Evolutionary conservation across 345 rosid species (phyloP).

Genomic region (Gossypium mustelinum): DNA sequence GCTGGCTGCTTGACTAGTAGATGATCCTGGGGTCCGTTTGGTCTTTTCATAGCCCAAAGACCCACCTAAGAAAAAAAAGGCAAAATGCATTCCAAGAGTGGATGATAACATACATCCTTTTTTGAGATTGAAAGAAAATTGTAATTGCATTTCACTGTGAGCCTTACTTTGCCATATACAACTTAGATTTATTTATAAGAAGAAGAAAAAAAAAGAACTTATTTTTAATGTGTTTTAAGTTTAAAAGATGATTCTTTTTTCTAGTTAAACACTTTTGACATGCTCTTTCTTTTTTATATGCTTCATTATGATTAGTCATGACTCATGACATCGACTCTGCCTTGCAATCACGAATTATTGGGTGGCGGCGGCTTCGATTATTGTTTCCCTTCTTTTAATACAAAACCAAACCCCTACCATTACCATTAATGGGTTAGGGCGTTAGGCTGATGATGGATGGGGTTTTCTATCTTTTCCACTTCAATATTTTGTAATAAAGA

Average conservation of each 20-base stretch:
- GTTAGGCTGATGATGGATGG: neutral
- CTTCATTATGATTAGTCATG: neutral
- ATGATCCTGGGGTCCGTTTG: no score
- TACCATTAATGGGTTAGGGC: neutral
- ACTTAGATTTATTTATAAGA: no score
- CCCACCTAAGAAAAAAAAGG: no score
- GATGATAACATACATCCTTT: neutral
- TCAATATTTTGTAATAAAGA: neutral
- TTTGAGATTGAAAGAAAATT: neutral
- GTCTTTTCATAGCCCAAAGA: no score
- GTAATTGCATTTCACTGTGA: neutral
- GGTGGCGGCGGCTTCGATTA: neutral
- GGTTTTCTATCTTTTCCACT: neutral
- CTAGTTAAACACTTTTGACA: neutral
- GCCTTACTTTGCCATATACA: neutral
- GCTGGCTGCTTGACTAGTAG: no score
- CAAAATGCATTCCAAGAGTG: neutral
- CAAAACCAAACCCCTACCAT: neutral
- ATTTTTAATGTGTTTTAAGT: neutral
- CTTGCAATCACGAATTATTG: neutral
- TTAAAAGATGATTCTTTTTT: neutral
- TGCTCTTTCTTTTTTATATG: neutral
- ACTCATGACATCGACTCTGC: no score
- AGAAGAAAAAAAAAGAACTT: neutral
- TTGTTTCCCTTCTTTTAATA: neutral